Evolutionary conservation across 164 flowering plant species (phyloP), one percentile per base, ranked within the genome.

Genomic region (Cinnamomum chago): DNA sequence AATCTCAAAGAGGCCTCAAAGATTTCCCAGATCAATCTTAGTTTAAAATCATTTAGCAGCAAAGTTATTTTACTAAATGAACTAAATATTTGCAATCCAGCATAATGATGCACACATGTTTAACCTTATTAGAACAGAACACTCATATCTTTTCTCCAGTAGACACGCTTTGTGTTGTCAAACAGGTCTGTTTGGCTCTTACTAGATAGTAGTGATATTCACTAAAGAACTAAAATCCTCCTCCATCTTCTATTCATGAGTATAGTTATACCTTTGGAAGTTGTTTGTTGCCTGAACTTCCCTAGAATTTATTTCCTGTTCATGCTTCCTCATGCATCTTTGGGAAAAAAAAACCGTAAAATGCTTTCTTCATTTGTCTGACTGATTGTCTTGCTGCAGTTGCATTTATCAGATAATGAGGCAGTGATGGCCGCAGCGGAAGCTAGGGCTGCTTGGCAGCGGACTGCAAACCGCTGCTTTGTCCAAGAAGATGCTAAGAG

Each of bases 361-460:
- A 65, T 14, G 30, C 2, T 27, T 27, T 67, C 33, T 20, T 28
- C 23, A 13, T 25, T 5, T 18, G 69, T 27, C 50, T 28, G 28
- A 64, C 22, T 25, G 22, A 15, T 67, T 30, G 7, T 28, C n/a
- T 67, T 30, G 33, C 35, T 67, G 40, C 47, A 20, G 27, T 68
- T 14, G 10, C 52, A 68, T 68, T 55, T 47, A 68, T n/a, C 55
- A 12, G 71, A 77, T 67, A 72, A 65, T 33, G 74, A 67, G 65
- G 64, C 69, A 58, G 35, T 81, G 78, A 92, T 93, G 98, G 99
- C 98, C 12, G 92, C 86, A 78, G 93, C 98, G 75, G 99, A 93
- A 83, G 97, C 95, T 73, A 90, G 97, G 81, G 89, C 94, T 50
- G 92, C 86, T 65, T 95, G 97, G 97, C 98, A 95, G 80, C 88